Evolutionary conservation across 2,329 filamentous ascomycete species (phyloP).

Genomic region (Paracoccidioides brasiliensis): DNA sequence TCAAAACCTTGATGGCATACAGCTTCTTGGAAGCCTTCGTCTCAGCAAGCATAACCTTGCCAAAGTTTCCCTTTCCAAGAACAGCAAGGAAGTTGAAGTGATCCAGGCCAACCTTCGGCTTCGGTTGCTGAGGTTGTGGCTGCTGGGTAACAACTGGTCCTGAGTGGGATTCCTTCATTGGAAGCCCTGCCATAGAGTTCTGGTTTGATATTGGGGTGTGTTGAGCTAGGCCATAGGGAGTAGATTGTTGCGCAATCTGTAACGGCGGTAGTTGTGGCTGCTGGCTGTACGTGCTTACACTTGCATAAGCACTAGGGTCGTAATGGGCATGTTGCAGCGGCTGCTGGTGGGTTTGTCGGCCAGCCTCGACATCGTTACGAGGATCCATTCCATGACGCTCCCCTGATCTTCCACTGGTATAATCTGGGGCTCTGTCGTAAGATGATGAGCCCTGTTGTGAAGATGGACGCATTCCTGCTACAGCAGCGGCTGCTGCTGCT

Average conservation of each 20-base stretch:
- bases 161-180: slow-evolving; percentile 35
- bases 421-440: slow-evolving; percentile 35
- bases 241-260: slow-evolving; percentile 8
- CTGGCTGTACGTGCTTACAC: slow-evolving; percentile 16
- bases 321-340: slow-evolving; percentile 33
- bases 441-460: slow-evolving; percentile 28
- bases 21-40: slow-evolving; percentile 84
- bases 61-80: slow-evolving; percentile 96
- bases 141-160: slow-evolving; percentile 15
- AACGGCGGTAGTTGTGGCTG: slow-evolving; percentile 11
- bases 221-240: slow-evolving; percentile 7
- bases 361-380: slow-evolving; percentile 24
- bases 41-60: slow-evolving; percentile 98
- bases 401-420: slow-evolving; percentile 17
- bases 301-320: slow-evolving; percentile 31
- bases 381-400: slow-evolving; percentile 25
- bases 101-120: slow-evolving; percentile 74
- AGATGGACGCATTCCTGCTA: slow-evolving; percentile 32
- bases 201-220: slow-evolving; percentile 18
- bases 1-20: slow-evolving; percentile 96
- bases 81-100: slow-evolving; percentile 99
- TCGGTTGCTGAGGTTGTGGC: slow-evolving; percentile 19
- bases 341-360: slow-evolving; percentile 16
- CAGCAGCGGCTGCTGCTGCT: slow-evolving; percentile 37
- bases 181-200: slow-evolving; percentile 27